Conservation (phyloP, 441 rosid genomes). For the Isatis lusitanica region DNA sequence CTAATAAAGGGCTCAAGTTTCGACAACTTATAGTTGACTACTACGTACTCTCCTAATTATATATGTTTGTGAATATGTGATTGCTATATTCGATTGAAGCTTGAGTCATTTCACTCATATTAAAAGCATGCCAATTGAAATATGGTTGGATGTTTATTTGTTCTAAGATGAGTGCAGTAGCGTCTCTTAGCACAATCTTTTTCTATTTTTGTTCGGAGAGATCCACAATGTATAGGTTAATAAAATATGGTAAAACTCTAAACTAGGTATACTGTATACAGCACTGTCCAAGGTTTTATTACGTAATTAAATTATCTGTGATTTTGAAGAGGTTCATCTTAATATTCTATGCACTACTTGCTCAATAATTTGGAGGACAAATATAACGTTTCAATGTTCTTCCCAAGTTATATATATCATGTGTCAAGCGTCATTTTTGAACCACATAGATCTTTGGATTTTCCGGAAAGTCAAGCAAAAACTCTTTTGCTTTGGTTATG, state of each 20-base stretch:
- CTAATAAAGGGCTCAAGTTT: background rate
- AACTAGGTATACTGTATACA: background rate
- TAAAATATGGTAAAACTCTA: background rate
- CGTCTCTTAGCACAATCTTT: background rate
- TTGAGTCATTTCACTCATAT: background rate
- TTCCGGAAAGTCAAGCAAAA: background rate
- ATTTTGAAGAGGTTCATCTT: background rate
- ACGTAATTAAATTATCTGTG: background rate
- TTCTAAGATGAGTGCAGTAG: background rate
- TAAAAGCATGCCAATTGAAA: background rate
- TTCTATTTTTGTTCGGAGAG: background rate
- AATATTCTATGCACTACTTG: background rate
- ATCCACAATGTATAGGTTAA: background rate
- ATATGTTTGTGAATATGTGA: background rate
- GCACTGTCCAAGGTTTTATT: background rate
- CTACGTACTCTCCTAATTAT: background rate
- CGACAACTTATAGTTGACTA: background rate
- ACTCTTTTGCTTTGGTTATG: background rate
- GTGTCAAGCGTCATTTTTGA: background rate
- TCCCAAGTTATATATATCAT: background rate
- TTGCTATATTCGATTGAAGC: background rate
- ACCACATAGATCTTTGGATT: background rate
- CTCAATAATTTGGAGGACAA: conserved; percentile 11
- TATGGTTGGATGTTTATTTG: background rate
- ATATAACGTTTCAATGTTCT: background rate